Percentiles rank a stretch among this genome's conserved stretches.
Evolutionary conservation across 2,329 filamentous ascomycete species (phyloP).

Genomic region (Colletotrichum lindemuthianum): DNA sequence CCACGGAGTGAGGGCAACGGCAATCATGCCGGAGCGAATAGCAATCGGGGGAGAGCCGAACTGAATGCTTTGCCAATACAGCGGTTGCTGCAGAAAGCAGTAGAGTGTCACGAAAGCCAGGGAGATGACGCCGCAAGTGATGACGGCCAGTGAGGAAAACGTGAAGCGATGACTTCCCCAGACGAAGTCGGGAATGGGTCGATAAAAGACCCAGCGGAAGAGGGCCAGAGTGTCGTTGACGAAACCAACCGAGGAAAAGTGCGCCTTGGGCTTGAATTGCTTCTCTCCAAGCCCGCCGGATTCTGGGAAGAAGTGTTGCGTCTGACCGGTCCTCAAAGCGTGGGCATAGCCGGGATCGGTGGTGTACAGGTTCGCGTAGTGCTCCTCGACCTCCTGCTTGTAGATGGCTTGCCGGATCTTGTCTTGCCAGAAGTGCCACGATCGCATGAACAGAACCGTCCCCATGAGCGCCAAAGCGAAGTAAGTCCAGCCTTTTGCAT

Average conservation of each 20-base stretch:
- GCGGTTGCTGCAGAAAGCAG: conserved; percentile 85
- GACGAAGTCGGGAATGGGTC: conserved; percentile 79
- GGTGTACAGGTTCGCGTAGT: conserved; percentile 65
- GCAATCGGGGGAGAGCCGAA: conserved; percentile 90
- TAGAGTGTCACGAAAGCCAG: conserved; percentile 81
- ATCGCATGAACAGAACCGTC: conserved; percentile 73
- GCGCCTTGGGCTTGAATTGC: conserved; percentile 72
- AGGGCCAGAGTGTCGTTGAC: conserved; percentile 85
- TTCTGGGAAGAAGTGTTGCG: conserved; percentile 80
- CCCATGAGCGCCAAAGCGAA: conserved; percentile 80
- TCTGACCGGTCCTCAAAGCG: conserved; percentile 58
- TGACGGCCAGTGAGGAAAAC: conserved; percentile 82
- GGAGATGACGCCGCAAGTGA: conserved; percentile 73
- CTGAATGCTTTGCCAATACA: conserved; percentile 88
- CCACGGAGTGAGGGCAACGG: conserved; percentile 92
- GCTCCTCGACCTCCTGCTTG: conserved; percentile 80
- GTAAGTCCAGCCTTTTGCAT: conserved; percentile 88
- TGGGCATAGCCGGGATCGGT: conserved; percentile 59
- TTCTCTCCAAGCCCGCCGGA: conserved; percentile 66
- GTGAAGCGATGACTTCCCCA: conserved; percentile 76
- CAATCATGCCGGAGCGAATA: conserved; percentile 89
- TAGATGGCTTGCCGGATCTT: conserved; percentile 90
- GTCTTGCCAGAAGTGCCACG: conserved; percentile 93
- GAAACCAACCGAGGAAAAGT: conserved; percentile 77
- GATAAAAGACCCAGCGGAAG: conserved; percentile 89